Evolutionary conservation across 306 rosid species (phyloP).

Genomic region (Ormosia semicastrata): DNA sequence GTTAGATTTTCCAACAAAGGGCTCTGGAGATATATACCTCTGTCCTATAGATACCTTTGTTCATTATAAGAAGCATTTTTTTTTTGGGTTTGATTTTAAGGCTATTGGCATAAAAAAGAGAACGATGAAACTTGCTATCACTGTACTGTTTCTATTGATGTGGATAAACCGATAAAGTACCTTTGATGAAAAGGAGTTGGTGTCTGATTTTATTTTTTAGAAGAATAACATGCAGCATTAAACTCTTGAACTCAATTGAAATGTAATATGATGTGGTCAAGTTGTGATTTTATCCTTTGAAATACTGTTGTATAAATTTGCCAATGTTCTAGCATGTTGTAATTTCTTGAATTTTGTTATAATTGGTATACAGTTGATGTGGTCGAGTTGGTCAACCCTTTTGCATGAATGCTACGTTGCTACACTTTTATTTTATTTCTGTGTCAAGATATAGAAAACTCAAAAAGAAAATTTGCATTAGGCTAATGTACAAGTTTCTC

Average conservation of each 20-base stretch:
- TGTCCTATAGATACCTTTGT: slow-evolving; percentile 70
- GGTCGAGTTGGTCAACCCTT: too few species aligned
- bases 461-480: too few species aligned
- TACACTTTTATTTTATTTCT: not conserved
- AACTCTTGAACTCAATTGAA: not conserved
- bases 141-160: not conserved
- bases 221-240: not conserved
- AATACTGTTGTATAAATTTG: not conserved
- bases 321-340: not conserved
- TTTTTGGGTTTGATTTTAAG: not conserved
- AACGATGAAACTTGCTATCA: not conserved
- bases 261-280: not conserved
- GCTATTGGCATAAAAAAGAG: not conserved
- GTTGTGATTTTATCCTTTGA: not conserved
- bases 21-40: slow-evolving; percentile 46
- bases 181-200: not conserved
- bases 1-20: not conserved
- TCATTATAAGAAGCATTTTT: too few species aligned
- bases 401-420: too few species aligned
- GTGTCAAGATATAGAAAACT: not conserved
- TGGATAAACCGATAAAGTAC: not conserved
- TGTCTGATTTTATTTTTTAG: not conserved
- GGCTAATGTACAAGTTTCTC: too few species aligned
- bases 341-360: not conserved
- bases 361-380: too few species aligned